A percentile compares a stretch with the other conserved stretches of the same genome.
Evolutionary conservation across 495 filamentous ascomycete species (phyloP).

Genomic region (Penicillium dipodomyicola): DNA sequence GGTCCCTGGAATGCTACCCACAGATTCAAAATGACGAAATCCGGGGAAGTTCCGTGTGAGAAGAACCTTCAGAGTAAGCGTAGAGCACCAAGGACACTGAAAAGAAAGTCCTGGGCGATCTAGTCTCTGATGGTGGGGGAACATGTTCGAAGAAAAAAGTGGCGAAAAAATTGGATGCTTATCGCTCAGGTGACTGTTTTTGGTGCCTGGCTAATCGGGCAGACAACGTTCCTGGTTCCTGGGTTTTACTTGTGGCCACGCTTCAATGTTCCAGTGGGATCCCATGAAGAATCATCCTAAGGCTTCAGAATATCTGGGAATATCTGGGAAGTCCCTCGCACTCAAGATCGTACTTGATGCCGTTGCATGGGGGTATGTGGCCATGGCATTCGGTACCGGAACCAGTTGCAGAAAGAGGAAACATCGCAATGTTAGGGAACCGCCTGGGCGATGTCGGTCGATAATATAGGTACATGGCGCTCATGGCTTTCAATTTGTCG

Average conservation of each 20-base stretch:
- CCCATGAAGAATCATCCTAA: not conserved
- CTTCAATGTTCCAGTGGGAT: not conserved
- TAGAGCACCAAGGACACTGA: not conserved
- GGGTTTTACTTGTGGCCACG: slow-evolving; percentile 8
- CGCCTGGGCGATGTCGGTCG: not conserved
- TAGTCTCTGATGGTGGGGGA: not conserved
- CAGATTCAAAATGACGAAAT: slow-evolving; percentile 1
- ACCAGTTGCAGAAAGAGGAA: not conserved
- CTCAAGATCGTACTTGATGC: not conserved
- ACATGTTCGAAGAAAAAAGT: slow-evolving; percentile 15
- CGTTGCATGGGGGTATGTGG: not conserved
- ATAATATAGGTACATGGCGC: slow-evolving; percentile 1
- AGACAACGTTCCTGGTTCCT: slow-evolving; percentile 2
- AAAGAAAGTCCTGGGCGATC: not conserved
- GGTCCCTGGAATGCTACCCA: slow-evolving; percentile 12
- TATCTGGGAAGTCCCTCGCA: not conserved
- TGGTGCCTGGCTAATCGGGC: slow-evolving; percentile 26
- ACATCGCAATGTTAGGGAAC: not conserved
- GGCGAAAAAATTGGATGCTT: slow-evolving; percentile 26
- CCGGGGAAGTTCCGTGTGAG: slow-evolving; percentile 2
- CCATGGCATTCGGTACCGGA: not conserved
- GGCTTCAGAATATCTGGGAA: not conserved
- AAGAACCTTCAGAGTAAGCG: not conserved
- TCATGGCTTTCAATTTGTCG: slow-evolving; percentile 21
- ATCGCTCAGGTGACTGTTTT: slow-evolving; percentile 29